Percentiles rank a stretch among this genome's conserved stretches.
Evolutionary conservation across 805 yeast species (phyloP).

Genomic region (Myxozyma geophila): DNA sequence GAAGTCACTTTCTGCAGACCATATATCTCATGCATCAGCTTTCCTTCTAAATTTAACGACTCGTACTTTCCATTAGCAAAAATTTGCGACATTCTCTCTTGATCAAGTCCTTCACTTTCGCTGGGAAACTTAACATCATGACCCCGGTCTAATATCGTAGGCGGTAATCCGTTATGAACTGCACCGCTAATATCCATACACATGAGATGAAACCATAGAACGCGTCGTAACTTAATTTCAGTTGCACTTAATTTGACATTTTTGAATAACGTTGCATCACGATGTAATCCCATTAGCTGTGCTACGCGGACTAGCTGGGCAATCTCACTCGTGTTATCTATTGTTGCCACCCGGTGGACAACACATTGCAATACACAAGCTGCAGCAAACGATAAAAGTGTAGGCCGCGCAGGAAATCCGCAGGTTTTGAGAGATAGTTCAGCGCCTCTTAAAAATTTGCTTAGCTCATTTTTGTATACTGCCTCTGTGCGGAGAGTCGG

Average conservation of each 20-base stretch:
- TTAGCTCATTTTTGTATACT: conserved; percentile 12
- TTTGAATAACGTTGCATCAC: conserved; percentile 28
- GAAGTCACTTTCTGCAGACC: conserved; percentile 14
- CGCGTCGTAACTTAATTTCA: conserved; percentile 16
- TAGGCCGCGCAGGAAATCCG: conserved; percentile 29
- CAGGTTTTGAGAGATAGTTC: conserved; percentile 16
- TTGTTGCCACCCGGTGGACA: conserved; percentile 13
- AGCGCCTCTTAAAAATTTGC: conserved; percentile 11
- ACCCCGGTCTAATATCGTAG: conserved; percentile 4
- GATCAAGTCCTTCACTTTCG: conserved; percentile 15
- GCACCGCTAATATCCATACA: conserved; percentile 29
- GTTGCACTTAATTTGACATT: conserved; percentile 3
- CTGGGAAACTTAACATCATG: conserved; percentile 27
- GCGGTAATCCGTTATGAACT: conserved; percentile 26
- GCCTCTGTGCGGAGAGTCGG: neutral
- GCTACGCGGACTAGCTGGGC: conserved; percentile 24
- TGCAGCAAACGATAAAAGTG: conserved; percentile 16
- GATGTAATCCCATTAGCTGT: conserved; percentile 33
- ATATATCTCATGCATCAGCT: conserved; percentile 22
- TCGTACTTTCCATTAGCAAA: conserved; percentile 20
- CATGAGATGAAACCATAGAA: conserved; percentile 27
- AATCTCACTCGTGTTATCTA: conserved; percentile 21
- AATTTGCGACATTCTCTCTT: conserved; percentile 20
- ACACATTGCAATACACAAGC: conserved; percentile 20
- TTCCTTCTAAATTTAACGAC: conserved; percentile 10